Percentiles rank a stretch among this genome's conserved stretches.
phyloP scores from a whole-genome alignment of 768 basidiomycete genomes.

The Cystofilobasidium ferigula region DNA sequence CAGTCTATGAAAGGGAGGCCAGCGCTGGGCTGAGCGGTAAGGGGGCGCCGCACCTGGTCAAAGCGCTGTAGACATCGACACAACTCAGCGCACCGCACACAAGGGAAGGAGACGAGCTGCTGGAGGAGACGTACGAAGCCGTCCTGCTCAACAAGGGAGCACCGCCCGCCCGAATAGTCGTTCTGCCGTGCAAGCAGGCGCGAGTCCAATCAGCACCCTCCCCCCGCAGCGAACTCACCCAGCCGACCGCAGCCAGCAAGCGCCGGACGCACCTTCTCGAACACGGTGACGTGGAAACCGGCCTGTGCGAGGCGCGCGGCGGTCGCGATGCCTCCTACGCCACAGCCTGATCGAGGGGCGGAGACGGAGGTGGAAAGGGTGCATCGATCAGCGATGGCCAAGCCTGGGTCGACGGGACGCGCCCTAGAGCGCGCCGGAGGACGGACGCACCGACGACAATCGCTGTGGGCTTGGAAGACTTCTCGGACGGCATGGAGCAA shows the following conservation, averaged over 20 bases:
- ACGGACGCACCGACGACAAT: constrained; percentile 11
- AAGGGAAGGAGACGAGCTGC: too few species aligned
- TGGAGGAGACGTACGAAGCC: constrained; percentile 21
- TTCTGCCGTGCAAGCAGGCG: constrained; percentile 35
- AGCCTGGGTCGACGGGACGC: not conserved
- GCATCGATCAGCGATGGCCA: not conserved
- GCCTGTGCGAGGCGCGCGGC: constrained; percentile 41
- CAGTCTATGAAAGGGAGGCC: not conserved
- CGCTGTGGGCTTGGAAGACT: not conserved
- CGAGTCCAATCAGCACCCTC: too few species aligned
- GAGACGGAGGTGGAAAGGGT: not conserved
- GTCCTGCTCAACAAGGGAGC: constrained; percentile 38
- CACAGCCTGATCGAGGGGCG: constrained; percentile 35
- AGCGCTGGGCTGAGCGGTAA: not conserved
- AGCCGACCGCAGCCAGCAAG: too few species aligned
- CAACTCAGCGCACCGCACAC: too few species aligned
- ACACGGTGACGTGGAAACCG: constrained; percentile 40
- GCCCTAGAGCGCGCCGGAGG: not conserved
- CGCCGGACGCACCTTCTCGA: constrained; percentile 36
- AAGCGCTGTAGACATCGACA: constrained; percentile 33
- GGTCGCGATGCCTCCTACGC: constrained; percentile 40
- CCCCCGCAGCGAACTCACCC: not conserved
- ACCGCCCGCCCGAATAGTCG: constrained; percentile 41
- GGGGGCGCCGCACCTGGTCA: constrained; percentile 36
- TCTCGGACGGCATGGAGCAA: not conserved